Conservation (phyloP, 164 flowering plant species). For the Cinnamomum micranthum region DNA sequence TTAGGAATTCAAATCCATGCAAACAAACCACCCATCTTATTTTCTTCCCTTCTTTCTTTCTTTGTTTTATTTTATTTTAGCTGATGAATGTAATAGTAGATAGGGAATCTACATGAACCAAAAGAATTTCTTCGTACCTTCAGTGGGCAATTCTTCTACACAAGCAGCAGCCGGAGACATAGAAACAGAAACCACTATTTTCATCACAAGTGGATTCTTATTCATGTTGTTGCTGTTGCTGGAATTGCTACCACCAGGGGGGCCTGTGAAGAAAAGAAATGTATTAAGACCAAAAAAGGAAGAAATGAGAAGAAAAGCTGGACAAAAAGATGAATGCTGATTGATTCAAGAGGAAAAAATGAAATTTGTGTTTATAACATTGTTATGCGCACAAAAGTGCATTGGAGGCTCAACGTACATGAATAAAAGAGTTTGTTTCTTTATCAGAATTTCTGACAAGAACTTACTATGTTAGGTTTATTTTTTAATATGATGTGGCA, state of each 20-base stretch:
- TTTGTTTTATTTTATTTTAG: background rate
- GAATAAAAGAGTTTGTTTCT: too few relatives aligned
- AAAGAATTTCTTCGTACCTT: slow-evolving; percentile 24
- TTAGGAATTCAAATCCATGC: too few relatives aligned
- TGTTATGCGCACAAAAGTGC: too few relatives aligned
- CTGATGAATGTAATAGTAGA: background rate
- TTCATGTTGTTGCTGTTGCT: background rate
- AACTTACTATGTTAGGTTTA: too few relatives aligned
- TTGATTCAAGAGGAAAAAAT: background rate
- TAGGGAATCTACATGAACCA: slow-evolving; percentile 32
- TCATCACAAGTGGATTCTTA: background rate
- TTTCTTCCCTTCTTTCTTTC: too few relatives aligned
- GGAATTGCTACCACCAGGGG: background rate
- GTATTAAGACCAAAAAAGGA: background rate
- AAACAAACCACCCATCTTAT: background rate
- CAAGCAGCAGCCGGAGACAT: background rate
- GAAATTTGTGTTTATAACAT: too few relatives aligned
- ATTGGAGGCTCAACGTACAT: too few relatives aligned
- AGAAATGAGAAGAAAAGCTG: background rate
- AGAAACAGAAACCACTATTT: background rate
- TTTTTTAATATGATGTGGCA: too few relatives aligned
- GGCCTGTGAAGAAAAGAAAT: background rate
- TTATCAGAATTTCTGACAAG: too few relatives aligned
- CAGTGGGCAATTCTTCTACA: background rate
- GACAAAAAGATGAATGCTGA: background rate